Evolutionary conservation across 257 asterid species (phyloP), one percentile per base, ranked within the genome.

Genomic region (Solanum pinnatisectum): DNA sequence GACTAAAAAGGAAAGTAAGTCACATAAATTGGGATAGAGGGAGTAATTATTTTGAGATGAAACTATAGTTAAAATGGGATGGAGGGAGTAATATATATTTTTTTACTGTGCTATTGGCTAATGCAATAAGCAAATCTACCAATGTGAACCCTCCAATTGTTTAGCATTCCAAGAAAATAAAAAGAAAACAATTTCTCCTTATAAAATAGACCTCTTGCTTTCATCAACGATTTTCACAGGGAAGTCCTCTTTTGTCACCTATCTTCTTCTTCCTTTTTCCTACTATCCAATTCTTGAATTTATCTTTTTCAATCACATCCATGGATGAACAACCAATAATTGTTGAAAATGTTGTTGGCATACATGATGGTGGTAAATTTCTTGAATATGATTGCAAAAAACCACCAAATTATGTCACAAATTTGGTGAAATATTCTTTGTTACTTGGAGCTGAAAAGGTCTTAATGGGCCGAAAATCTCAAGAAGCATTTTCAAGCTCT

Each of bases 401-500:
- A 15, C 42, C 92, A 76, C 87, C 82, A 56, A 56, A 79, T 63
- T 83, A 77, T 72, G 87, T 87, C 27, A 52, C 87, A 68, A 88
- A 90, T 88, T 78, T 88, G 22, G 42, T 91, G 76, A 89, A 89
- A 52, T 77, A 76, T 27, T 89, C 88, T 5, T 56, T 90, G 70
- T 92, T 93, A 65, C 59, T 88, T 56, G 95, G 92, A 91, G 93
- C 95, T 63, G 95, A 93, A n/a, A 91, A 91, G 86, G 18, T 90
- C 46, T 81, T 94, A 72, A 77, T 94, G 89, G 90, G 92, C 16
- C 86, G 88, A 84, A 93, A 91, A 86, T 40, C 77, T 8, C 90
- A 90, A 2, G 74, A 60, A 30, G 78, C 83, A 13, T 78, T 71
- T 22, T 60, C 71, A 6, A 78, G 71, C 32, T 88, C 90, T 23